Percentiles rank a stretch among this genome's conserved stretches.
phyloP scores from a whole-genome alignment of 2,329 filamentous ascomycete genomes.

The Simplicillium sp. region DNA sequence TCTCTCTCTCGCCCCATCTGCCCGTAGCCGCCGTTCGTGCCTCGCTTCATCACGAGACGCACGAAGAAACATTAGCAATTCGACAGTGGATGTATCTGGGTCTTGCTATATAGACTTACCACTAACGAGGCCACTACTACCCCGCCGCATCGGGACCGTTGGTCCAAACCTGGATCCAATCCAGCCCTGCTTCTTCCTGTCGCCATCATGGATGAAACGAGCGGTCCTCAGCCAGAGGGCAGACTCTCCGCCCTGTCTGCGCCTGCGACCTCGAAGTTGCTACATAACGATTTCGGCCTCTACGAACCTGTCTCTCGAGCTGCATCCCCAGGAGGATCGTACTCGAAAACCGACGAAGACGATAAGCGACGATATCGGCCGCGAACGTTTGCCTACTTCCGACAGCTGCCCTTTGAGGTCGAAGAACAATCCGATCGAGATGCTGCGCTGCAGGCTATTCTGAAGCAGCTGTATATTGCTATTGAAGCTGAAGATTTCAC shows the following conservation, averaged over 20 bases:
- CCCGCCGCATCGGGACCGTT: not conserved
- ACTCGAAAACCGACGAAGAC: slow-evolving; percentile 37
- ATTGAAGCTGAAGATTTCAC: slow-evolving; percentile 90
- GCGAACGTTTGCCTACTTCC: slow-evolving; percentile 87
- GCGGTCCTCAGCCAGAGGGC: slow-evolving; percentile 21
- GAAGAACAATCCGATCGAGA: slow-evolving; percentile 74
- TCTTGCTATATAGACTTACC: not conserved
- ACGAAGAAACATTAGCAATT: too few species aligned
- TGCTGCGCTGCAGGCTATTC: slow-evolving; percentile 71
- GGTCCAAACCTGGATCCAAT: not conserved
- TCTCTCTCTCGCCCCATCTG: too few species aligned
- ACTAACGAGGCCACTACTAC: not conserved
- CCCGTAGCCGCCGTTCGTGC: too few species aligned
- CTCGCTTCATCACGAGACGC: too few species aligned
- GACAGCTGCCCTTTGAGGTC: slow-evolving; percentile 78
- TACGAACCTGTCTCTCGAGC: slow-evolving; percentile 72
- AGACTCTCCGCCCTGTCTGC: slow-evolving; percentile 19
- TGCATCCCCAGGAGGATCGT: slow-evolving; percentile 67
- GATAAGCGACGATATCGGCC: slow-evolving; percentile 64
- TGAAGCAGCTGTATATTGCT: slow-evolving; percentile 88
- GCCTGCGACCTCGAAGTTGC: slow-evolving; percentile 17
- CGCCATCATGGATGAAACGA: slow-evolving; percentile 27
- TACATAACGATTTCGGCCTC: slow-evolving; percentile 28
- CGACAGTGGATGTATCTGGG: too few species aligned
- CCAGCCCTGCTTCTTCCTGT: not conserved